phyloP scores from a whole-genome alignment of 768 basidiomycete species.

The Asterophora parasitica region DNA sequence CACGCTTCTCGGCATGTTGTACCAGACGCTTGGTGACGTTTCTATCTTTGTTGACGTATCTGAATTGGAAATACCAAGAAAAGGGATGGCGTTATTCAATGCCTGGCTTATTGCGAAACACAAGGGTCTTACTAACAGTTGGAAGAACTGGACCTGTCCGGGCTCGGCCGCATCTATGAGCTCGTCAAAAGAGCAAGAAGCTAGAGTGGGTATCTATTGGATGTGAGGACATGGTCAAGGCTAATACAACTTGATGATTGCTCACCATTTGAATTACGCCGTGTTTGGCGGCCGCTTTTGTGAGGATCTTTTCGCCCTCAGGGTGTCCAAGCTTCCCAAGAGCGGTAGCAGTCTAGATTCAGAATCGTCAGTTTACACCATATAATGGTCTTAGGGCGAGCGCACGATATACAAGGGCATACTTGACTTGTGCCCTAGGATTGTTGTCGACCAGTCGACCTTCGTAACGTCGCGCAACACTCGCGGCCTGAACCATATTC shows the following conservation, averaged over 20 bases:
- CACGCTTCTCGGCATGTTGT: conserved; percentile 84
- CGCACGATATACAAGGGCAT: conserved; percentile 82
- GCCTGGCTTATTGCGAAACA: not conserved
- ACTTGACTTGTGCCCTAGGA: conserved; percentile 68
- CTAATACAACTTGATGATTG: not conserved
- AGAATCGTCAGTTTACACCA: not conserved
- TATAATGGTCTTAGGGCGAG: not conserved
- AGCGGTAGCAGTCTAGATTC: conserved; percentile 63
- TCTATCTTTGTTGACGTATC: conserved; percentile 91
- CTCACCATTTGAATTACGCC: conserved; percentile 47
- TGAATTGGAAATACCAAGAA: conserved; percentile 20
- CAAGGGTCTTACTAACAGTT: conserved; percentile 57
- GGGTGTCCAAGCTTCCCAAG: conserved; percentile 94
- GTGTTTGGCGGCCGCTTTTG: conserved; percentile 82
- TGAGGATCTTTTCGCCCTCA: conserved; percentile 89
- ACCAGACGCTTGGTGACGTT: conserved; percentile 82
- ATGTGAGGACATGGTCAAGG: not conserved
- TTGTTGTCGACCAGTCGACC: conserved; percentile 82
- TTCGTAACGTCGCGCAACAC: conserved; percentile 78
- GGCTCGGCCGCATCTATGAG: conserved; percentile 81
- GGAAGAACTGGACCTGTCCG: conserved; percentile 80
- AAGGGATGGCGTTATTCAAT: too few relatives aligned
- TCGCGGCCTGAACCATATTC: conserved; percentile 89
- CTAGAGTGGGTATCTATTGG: conserved; percentile 84
- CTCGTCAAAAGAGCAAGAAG: conserved; percentile 95